Evolutionary conservation across 1,284 basidiomycete genomes (phyloP).

Genomic region (Schizophyllum commune): DNA sequence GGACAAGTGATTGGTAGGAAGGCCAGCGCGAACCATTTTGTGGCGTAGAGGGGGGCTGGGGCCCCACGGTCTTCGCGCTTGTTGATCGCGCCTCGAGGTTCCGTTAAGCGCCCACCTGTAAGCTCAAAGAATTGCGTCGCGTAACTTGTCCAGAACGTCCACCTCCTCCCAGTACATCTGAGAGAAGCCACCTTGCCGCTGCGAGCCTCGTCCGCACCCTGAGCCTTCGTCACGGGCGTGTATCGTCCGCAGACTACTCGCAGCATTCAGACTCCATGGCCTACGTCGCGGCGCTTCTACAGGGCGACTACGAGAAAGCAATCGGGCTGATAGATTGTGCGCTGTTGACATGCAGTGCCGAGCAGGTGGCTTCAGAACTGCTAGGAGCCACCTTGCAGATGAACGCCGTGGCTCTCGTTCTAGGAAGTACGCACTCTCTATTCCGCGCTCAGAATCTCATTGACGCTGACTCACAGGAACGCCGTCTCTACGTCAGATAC

Average conservation of each 20-base stretch:
- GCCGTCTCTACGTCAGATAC: background rate
- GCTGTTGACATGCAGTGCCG: background rate
- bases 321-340: background rate
- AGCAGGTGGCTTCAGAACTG: background rate
- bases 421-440: background rate
- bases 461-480: background rate
- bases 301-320: background rate
- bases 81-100: background rate
- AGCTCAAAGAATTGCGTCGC: background rate
- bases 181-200: background rate
- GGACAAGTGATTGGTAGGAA: too few relatives aligned
- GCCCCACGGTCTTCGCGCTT: background rate
- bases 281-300: background rate
- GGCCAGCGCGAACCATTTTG: background rate
- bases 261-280: background rate
- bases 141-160: background rate
- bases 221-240: background rate
- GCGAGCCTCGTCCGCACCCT: background rate
- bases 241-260: background rate
- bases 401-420: background rate
- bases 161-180: background rate
- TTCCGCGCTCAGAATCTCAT: background rate
- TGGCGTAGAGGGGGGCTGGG: background rate
- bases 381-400: background rate
- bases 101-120: background rate